phyloP scores from a whole-genome alignment of 1,284 basidiomycete genomes.

The Heterobasidion irregulare region DNA sequence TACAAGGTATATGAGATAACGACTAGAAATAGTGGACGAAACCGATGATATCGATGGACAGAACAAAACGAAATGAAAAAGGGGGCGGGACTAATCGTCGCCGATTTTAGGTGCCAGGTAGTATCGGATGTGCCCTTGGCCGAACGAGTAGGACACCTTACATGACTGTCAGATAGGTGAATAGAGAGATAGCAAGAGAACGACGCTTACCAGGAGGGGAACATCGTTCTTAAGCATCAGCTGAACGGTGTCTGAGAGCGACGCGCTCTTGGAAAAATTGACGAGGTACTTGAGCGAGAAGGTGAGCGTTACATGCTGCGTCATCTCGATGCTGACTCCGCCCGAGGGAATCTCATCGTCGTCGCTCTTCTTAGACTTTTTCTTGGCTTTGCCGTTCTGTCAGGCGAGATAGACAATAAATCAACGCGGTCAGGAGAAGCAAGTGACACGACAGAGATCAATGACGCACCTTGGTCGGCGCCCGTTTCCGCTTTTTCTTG shows the following conservation, averaged over 20 bases:
- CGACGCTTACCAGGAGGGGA: slow-evolving; percentile 66
- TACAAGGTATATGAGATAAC: no score
- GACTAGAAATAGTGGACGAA: no score
- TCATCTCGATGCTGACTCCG: slow-evolving; percentile 79
- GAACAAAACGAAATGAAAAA: no score
- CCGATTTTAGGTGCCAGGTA: slow-evolving; percentile 88
- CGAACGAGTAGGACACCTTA: slow-evolving; percentile 82
- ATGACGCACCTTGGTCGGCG: slow-evolving; percentile 39
- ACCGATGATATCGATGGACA: no score
- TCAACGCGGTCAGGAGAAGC: background rate
- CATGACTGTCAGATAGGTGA: background rate
- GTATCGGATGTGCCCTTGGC: slow-evolving; percentile 76
- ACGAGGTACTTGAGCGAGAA: slow-evolving; percentile 97
- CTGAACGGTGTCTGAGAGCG: slow-evolving; percentile 66
- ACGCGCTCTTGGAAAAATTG: slow-evolving; percentile 93
- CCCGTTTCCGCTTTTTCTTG: slow-evolving; percentile 59
- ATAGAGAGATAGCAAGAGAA: background rate
- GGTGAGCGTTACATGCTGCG: slow-evolving; percentile 87
- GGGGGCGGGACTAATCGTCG: slow-evolving; percentile 43
- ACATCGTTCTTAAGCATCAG: slow-evolving; percentile 91
- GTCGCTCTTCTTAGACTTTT: slow-evolving; percentile 38
- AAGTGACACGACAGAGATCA: background rate
- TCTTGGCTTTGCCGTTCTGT: slow-evolving; percentile 44
- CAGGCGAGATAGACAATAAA: background rate
- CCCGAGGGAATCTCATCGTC: slow-evolving; percentile 37